phyloP scores from a whole-genome alignment of 23 red algal species.

The Gracilaria caudata region DNA sequence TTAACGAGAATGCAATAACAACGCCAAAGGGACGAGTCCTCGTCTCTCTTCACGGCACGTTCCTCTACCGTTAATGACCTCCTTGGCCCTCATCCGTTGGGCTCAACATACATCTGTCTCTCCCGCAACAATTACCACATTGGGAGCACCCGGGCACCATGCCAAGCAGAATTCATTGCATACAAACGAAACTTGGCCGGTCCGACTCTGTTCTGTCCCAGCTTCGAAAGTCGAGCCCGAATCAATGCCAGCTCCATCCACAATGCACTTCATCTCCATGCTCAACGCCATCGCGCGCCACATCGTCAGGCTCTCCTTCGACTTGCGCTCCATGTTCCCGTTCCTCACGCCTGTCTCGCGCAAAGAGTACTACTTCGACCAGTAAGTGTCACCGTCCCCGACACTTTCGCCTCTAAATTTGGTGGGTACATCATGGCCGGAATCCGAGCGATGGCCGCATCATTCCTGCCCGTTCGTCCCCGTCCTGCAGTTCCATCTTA shows the following conservation, averaged over 20 bases:
- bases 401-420: constrained; percentile 7
- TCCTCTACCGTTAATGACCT: too few relatives aligned
- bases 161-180: too few relatives aligned
- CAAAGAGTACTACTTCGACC: background rate
- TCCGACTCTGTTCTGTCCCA: too few relatives aligned
- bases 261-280: background rate
- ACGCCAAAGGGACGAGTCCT: too few relatives aligned
- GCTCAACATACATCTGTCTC: too few relatives aligned
- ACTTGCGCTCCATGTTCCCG: background rate
- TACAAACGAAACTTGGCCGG: too few relatives aligned
- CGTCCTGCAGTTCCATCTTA: background rate
- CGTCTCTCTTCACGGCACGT: too few relatives aligned
- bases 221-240: too few relatives aligned
- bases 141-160: too few relatives aligned
- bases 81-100: too few relatives aligned
- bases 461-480: background rate
- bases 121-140: too few relatives aligned
- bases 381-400: background rate
- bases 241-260: background rate
- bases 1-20: too few relatives aligned
- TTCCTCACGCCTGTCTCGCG: constrained; percentile 1
- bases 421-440: background rate
- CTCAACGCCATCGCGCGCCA: constrained; percentile 10
- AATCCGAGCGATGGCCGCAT: constrained; percentile 7
- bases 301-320: background rate